These are phyloP conservation scores for Colletotrichum theobromicola DNA, from an alignment of 2,329 filamentous ascomycete genomes.

Conservation along the genomic window DNA sequence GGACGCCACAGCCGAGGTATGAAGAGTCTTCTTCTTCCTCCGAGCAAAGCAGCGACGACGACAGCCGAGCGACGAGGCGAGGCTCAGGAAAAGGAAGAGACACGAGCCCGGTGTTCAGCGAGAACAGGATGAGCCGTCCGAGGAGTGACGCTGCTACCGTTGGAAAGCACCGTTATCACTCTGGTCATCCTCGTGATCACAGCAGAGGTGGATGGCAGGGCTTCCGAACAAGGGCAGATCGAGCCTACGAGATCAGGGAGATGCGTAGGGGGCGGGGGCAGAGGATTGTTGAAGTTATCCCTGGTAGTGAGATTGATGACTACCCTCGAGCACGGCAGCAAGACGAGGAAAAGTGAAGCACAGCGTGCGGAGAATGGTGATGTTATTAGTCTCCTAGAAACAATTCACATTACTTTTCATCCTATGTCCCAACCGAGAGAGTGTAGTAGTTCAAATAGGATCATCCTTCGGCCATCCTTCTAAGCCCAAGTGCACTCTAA, in stretches of 20 bases:
- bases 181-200: not conserved
- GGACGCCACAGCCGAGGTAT: not conserved
- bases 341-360: not conserved
- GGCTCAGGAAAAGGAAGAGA: not conserved
- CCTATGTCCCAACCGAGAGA: not conserved
- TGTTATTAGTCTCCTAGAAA: not conserved
- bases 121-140: not conserved
- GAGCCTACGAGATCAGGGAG: slow-evolving; percentile 2
- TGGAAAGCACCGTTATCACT: not conserved
- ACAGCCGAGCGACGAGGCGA: not conserved
- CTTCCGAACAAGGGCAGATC: not conserved
- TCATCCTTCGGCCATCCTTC: not conserved
- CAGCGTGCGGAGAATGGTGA: not conserved
- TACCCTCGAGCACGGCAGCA: not conserved
- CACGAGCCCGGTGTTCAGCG: not conserved
- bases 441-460: not conserved
- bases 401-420: not conserved
- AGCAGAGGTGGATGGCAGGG: slow-evolving; percentile 3
- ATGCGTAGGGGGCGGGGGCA: not conserved
- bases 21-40: not conserved
- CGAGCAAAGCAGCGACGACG: not conserved
- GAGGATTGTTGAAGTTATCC: slow-evolving; percentile 10
- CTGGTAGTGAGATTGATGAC: slow-evolving; percentile 4
- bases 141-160: slow-evolving; percentile 6
- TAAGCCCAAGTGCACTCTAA: rapidly evolving